Evolutionary conservation across 345 rosid genomes (phyloP), one percentile per base, ranked within the genome.

Genomic region (Jatropha curcas): DNA sequence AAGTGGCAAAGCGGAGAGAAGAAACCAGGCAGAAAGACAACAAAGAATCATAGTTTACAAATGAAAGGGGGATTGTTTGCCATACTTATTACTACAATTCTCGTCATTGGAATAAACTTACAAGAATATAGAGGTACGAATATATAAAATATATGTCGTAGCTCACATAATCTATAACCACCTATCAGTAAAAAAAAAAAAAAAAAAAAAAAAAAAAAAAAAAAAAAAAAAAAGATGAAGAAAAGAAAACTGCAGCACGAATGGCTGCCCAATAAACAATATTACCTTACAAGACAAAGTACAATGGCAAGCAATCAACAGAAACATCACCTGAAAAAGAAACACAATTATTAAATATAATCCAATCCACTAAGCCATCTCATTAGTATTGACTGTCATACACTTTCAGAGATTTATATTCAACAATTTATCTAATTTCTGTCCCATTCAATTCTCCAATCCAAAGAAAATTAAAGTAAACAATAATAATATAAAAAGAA

Each of bases 251-350:
- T 58, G 75, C 33, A 48, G 53, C 51, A 39, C 13, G 17, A 58
- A n/a, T 41, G 55, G 22, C 70, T 35, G 25, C 13, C 27, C 56
- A n/a, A 24, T 71, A 43, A 45, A 22, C 9, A 28, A 33, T 30
- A 31, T 28, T 45, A 39, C 69, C 31, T 60, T 57, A 27, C 72
- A 14, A 16, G 2, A 65, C 7, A 41, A 22, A 25, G 56, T 51
- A 72, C 13, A 51, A 31, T 24, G 35, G 14, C 10, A 52, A 0
- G 46, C 53, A 35, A 22, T 20, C 57, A 28, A 22, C 70, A 10
- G 48, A 27, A 16, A 37, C 27, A 60, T 59, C 63, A 58, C 80
- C 80, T 71, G 75, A n/a, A 33, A 65, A 22, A 4, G 34, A 67
- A 35, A 77, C 10, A 5, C 19, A 11, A 39, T 8, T n/a, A 5